Conservation (phyloP, 345 rosid species). For the Dimocarpus longan region DNA sequence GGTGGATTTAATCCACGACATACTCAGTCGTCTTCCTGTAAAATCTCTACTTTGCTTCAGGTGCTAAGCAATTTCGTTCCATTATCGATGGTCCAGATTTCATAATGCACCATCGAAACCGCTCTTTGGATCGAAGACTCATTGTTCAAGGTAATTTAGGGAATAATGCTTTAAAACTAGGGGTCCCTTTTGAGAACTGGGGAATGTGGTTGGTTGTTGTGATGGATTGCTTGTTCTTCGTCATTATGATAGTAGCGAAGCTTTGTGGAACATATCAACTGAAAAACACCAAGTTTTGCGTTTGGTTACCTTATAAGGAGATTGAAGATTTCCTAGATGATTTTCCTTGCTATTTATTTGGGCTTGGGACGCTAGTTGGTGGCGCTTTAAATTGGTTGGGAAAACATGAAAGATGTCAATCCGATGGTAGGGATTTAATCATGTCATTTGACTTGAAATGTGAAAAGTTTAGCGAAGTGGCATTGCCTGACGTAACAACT, state of each 20-base stretch:
- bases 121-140: too few relatives aligned
- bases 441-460: not conserved
- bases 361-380: not conserved
- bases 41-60: not conserved
- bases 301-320: not conserved
- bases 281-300: not conserved
- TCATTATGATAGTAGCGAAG: not conserved
- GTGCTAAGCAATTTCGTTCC: not conserved
- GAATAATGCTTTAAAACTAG: not conserved
- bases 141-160: too few relatives aligned
- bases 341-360: not conserved
- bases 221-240: constrained; percentile 2
- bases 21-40: not conserved
- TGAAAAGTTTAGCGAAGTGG: not conserved
- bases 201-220: not conserved
- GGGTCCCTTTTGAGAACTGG: not conserved
- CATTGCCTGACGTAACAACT: not conserved
- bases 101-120: not conserved
- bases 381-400: not conserved
- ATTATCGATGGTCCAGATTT: not conserved
- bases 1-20: not conserved
- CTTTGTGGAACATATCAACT: not conserved
- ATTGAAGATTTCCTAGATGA: not conserved
- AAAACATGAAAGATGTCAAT: too few relatives aligned
- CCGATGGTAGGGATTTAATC: not conserved